A percentile compares a stretch with the other conserved stretches of the same genome.
Conservation (phyloP, 495 filamentous ascomycete genomes). For the Neohortaea acidophila region DNA sequence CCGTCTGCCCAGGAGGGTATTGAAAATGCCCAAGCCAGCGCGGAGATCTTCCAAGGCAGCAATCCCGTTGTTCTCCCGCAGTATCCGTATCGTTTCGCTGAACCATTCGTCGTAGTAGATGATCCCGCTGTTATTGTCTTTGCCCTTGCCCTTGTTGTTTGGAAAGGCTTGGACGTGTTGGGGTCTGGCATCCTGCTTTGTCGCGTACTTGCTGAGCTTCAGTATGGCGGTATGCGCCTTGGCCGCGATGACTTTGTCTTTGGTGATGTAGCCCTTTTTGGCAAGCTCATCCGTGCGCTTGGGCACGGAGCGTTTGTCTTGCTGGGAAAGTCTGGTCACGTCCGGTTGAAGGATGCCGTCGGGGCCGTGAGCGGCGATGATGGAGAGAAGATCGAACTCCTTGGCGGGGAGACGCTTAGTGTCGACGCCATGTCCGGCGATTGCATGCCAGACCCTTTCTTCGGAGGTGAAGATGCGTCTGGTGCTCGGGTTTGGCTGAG, state of each 20-base stretch:
- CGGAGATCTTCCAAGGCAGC: conserved; percentile 48
- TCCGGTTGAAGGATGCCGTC: conserved; percentile 68
- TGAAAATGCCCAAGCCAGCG: conserved; percentile 32
- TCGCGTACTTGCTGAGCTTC: conserved; percentile 46
- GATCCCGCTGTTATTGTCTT: background rate
- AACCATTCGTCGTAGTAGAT: conserved; percentile 2
- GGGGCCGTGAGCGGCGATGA: conserved; percentile 57
- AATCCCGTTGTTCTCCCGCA: conserved; percentile 19
- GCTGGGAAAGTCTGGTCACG: conserved; percentile 56
- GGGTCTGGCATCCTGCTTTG: conserved; percentile 15
- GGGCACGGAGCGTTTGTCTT: conserved; percentile 81
- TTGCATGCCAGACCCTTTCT: conserved; percentile 58
- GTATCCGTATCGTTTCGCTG: conserved; percentile 14
- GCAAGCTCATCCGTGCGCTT: conserved; percentile 60
- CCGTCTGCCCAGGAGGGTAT: no score
- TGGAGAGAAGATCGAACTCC: conserved; percentile 62
- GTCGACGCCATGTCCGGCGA: conserved; percentile 70
- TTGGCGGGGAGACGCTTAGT: conserved; percentile 45
- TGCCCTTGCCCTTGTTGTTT: background rate
- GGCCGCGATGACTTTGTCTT: conserved; percentile 50
- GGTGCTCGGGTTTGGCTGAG: no score
- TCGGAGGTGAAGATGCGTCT: conserved; percentile 19
- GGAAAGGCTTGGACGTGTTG: conserved; percentile 8
- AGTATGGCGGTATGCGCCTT: conserved; percentile 51
- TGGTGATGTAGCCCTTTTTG: conserved; percentile 71